A percentile compares a stretch with the other conserved stretches of the same genome.
phyloP scores from a whole-genome alignment of 768 basidiomycete species.

The Leccinellum luteum region DNA sequence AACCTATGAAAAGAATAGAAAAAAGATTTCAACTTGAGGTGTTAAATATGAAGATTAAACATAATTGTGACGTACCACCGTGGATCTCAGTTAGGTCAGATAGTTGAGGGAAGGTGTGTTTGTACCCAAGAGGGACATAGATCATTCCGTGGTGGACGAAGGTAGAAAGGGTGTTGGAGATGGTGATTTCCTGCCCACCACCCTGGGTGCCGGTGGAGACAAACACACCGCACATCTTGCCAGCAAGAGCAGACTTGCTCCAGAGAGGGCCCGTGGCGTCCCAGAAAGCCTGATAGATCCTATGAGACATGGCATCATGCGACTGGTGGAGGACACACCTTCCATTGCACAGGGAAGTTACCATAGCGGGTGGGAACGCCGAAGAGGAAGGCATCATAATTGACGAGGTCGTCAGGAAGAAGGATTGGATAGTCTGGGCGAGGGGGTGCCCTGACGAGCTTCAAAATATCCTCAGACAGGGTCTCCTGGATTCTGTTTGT shows the following conservation, averaged over 20 bases:
- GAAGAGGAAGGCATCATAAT: slow-evolving; percentile 43
- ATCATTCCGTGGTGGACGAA: slow-evolving; percentile 55
- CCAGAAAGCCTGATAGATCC: slow-evolving; percentile 39
- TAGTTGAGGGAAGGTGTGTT: slow-evolving; percentile 38
- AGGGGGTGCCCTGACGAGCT: slow-evolving; percentile 65
- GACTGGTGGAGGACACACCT: slow-evolving; percentile 27
- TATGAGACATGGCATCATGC: slow-evolving; percentile 21
- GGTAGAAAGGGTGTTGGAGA: slow-evolving; percentile 39
- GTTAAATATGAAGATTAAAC: not conserved
- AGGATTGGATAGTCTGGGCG: slow-evolving; percentile 57
- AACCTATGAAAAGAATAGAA: slow-evolving; percentile 40
- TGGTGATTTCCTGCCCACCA: slow-evolving; percentile 46
- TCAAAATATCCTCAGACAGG: slow-evolving; percentile 66
- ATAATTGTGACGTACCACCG: slow-evolving; percentile 37
- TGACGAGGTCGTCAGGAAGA: slow-evolving; percentile 31
- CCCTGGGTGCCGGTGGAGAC: slow-evolving; percentile 46
- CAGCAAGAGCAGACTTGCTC: slow-evolving; percentile 39
- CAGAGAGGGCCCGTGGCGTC: slow-evolving; percentile 49
- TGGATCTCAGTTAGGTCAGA: slow-evolving; percentile 43
- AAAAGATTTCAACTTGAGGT: not conserved
- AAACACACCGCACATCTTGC: slow-evolving; percentile 48
- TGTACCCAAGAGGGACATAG: slow-evolving; percentile 55
- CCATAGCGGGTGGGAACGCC: slow-evolving; percentile 49
- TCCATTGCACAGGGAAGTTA: slow-evolving; percentile 58
- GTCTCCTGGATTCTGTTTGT: slow-evolving; percentile 72